A percentile compares a stretch with the other conserved stretches of the same genome.
These are phyloP conservation scores for Lichtheimia corymbifera DNA, from an alignment of 371 early-diverging fungal genomes.

Conservation along the genomic window DNA sequence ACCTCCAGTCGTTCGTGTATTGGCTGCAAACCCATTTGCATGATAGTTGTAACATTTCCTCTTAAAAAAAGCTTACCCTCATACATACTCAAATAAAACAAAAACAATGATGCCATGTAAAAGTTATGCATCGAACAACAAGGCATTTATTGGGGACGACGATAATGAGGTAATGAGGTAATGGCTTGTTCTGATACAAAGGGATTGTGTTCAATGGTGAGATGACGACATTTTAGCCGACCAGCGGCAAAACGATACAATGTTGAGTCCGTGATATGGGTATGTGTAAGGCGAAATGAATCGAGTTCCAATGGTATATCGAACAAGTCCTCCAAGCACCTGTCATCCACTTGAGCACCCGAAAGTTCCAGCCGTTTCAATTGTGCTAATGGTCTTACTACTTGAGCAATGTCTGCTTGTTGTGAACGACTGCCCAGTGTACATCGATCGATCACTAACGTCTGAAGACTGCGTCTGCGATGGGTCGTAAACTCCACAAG, in stretches of 20 bases:
- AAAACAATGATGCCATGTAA: too few species aligned
- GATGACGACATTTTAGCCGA: constrained; percentile 11
- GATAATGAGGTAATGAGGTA: too few species aligned
- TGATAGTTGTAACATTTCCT: constrained; percentile 4
- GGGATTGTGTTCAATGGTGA: constrained; percentile 8
- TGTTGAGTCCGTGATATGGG: constrained; percentile 8
- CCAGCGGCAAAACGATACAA: constrained; percentile 10
- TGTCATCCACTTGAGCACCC: constrained; percentile 6
- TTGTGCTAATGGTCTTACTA: not conserved
- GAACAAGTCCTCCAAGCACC: constrained; percentile 2
- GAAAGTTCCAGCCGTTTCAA: constrained; percentile 7
- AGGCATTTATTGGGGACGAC: too few species aligned
- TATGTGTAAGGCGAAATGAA: constrained; percentile 9
- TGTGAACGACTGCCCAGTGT: not conserved
- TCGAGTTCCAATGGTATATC: constrained; percentile 13
- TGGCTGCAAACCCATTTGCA: constrained; percentile 63
- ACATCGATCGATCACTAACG: constrained; percentile 5
- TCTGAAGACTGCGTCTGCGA: not conserved
- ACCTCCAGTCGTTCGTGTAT: constrained; percentile 68
- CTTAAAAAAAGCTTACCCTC: too few species aligned
- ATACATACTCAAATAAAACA: too few species aligned
- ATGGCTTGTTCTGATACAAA: constrained; percentile 1
- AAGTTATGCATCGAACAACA: too few species aligned
- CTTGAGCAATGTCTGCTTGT: not conserved
- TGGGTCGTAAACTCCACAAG: not conserved